Evolutionary conservation across 176 grass and related monocot genomes (phyloP).

Genomic region (Raddia guianensis): DNA sequence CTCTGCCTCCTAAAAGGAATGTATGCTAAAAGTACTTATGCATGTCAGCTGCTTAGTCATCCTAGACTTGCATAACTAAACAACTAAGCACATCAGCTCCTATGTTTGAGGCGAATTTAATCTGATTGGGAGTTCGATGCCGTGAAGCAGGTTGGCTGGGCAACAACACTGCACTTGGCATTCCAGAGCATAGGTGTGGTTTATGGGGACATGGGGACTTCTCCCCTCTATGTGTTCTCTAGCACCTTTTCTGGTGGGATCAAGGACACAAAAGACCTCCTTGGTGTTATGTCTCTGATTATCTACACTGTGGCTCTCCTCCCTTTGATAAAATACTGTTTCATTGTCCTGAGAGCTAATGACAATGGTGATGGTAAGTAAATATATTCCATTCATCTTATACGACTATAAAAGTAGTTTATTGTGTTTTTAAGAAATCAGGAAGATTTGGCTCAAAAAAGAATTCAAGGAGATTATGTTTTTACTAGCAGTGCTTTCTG

Average conservation of each 20-base stretch:
- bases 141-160: slow-evolving; percentile 55
- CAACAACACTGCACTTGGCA: slow-evolving; percentile 53
- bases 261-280: slow-evolving; percentile 53
- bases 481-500: background rate
- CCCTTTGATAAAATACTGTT: slow-evolving; percentile 63
- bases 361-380: slow-evolving; percentile 72
- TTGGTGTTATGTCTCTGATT: slow-evolving; percentile 67
- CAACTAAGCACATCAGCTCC: background rate
- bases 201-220: slow-evolving; percentile 74
- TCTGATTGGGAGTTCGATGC: slow-evolving; percentile 32
- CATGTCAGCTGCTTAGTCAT: background rate
- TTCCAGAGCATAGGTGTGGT: slow-evolving; percentile 79
- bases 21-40: background rate
- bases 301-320: slow-evolving; percentile 69
- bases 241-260: slow-evolving; percentile 66
- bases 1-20: background rate
- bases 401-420: background rate
- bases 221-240: slow-evolving; percentile 70
- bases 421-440: background rate
- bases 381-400: slow-evolving; percentile 26
- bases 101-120: background rate
- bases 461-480: background rate
- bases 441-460: background rate
- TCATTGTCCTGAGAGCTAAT: slow-evolving; percentile 70
- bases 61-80: background rate